Evolutionary conservation across 371 early-diverging fungal genomes (phyloP).

Genomic region (Saksenaea vasiformis): DNA sequence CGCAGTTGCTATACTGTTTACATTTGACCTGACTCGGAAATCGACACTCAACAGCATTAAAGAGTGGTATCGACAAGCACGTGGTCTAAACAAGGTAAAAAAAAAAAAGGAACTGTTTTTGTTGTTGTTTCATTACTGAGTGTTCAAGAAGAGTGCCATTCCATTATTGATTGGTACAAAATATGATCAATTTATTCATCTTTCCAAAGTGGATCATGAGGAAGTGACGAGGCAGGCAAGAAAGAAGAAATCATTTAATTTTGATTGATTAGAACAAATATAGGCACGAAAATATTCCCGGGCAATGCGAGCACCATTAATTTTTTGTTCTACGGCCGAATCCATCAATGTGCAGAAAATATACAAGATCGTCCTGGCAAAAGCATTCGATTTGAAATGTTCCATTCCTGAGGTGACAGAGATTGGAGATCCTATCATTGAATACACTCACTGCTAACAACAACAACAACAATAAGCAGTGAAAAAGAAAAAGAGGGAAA

Average conservation of each 20-base stretch:
- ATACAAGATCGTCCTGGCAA: constrained; percentile 93
- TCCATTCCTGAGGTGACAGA: constrained; percentile 91
- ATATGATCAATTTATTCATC: constrained; percentile 89
- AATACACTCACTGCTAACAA: constrained; percentile 59
- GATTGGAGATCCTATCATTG: constrained; percentile 89
- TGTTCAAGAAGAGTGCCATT: constrained; percentile 78
- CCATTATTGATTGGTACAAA: constrained; percentile 97
- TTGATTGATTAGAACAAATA: not conserved
- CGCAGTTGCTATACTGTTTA: constrained; percentile 92
- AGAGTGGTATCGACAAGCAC: constrained; percentile 96
- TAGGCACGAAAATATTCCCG: constrained; percentile 86
- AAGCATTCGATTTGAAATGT: constrained; percentile 92
- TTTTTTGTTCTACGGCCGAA: constrained; percentile 92
- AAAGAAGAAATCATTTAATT: too few species aligned
- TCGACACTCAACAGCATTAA: constrained; percentile 91
- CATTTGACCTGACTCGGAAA: constrained; percentile 94
- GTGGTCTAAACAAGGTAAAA: constrained; percentile 89
- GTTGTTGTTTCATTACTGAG: not conserved
- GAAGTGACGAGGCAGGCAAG: constrained; percentile 88
- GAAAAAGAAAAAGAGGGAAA: too few species aligned
- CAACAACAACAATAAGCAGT: too few species aligned
- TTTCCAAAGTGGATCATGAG: constrained; percentile 84
- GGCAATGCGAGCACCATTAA: constrained; percentile 93
- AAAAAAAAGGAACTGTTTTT: not conserved
- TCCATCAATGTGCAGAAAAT: constrained; percentile 96